Evolutionary conservation across 163 green algal genomes (phyloP), one percentile per base, ranked within the genome.

Genomic region (Trebouxiophyceae sp.): DNA sequence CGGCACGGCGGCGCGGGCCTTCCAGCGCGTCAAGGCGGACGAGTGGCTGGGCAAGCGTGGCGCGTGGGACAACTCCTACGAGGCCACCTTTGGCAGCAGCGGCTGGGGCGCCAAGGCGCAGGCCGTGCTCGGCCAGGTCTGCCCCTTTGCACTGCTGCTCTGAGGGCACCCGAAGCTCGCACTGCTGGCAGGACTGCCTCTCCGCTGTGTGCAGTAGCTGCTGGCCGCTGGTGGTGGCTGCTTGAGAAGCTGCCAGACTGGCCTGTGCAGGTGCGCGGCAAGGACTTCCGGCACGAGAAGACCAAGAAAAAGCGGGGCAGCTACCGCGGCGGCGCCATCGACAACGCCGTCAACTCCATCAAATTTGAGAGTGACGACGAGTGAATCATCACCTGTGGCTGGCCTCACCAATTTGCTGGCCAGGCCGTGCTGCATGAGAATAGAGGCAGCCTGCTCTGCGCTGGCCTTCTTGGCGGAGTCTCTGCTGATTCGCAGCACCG

Each of bases 281-380:
- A 89, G 80, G 89, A 97, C 73, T 99, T 99, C 74, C 80, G 93
- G 19, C 94, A 99, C 66, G 94, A 99, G 73, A 99, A 99, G 86
- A 99, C 92, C 12, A 99, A 99, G 85, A 98, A 98, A 81, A 98
- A 99, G 85, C 81, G 94, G 8, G 91, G 94, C 45, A 89, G 74
- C 6, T 99, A 99, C 80, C 76, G 79, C 33, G 94, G 94, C 30
- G 94, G 94, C 0, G 33, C 66, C 5, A 99, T 99, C 66, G 88
- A 98, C 71, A 6, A 75, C 23, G 78, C 80, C 2, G 82, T 84
- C 20, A 86, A 87, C 70, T 95, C 84, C 6, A 93, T 91, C 81
- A 99, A 99, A 75, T 99, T 96, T 79, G 86, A 95, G 1, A 90
- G 75, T n/a, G 91, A 97, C 66, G 84, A 89, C 30, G 86, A 95